These are phyloP conservation scores for Inga leiocalycina DNA, from an alignment of 306 rosid species.

Conservation along the genomic window DNA sequence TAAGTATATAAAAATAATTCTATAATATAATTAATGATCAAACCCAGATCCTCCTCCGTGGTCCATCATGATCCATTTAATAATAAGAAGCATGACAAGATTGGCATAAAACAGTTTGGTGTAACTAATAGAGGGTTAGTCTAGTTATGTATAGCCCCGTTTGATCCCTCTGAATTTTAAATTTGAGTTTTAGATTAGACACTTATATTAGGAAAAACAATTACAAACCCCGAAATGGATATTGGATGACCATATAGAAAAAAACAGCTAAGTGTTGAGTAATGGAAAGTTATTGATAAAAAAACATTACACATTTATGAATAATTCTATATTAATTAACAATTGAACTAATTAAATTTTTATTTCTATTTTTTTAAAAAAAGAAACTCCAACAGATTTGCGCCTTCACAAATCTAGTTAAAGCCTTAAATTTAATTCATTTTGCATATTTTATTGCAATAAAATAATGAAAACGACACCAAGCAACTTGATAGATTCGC, in stretches of 20 bases:
- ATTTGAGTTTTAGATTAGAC: too few relatives aligned
- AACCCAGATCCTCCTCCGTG: neutral
- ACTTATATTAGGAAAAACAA: too few relatives aligned
- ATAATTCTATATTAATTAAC: neutral
- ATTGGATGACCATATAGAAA: too few relatives aligned
- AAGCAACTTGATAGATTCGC: neutral
- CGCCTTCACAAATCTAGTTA: neutral
- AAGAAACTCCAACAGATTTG: neutral
- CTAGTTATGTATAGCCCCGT: too few relatives aligned
- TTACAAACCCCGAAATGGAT: too few relatives aligned
- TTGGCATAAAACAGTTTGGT: neutral
- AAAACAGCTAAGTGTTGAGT: too few relatives aligned
- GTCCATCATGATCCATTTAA: neutral
- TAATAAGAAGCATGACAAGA: neutral
- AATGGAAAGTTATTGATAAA: too few relatives aligned
- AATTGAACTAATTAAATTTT: neutral
- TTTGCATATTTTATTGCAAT: neutral
- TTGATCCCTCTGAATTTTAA: too few relatives aligned
- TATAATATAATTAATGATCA: neutral
- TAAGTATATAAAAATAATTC: neutral
- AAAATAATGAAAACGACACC: neutral
- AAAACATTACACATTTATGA: too few relatives aligned
- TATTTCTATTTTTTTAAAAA: neutral
- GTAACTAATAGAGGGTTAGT: too few relatives aligned
- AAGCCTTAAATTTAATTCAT: neutral